Base-by-base conservation (phyloP, 1,284 basidiomycete species). In the Moesziomyces sp. region DNA sequence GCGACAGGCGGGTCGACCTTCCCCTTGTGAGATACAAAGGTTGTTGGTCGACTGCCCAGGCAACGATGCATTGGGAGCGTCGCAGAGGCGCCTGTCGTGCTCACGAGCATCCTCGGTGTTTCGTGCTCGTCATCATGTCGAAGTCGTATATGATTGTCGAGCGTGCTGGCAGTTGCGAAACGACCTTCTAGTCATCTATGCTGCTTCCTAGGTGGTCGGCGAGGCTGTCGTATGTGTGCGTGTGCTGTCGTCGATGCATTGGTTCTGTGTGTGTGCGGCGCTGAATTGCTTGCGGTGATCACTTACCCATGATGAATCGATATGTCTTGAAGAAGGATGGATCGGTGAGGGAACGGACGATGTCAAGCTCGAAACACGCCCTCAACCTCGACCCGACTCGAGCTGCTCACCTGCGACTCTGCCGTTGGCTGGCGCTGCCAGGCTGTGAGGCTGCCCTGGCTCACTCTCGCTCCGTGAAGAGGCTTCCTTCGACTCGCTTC, bases 271-370 rank as follows among this genome's bases (percentile, higher is more conserved):
- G 55, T 47, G 54, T 56, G 60, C 52, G 55, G 44, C 35, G 43
- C 42, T 50, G 51, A 44, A 47, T 65, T 30, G 62, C 40, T 72
- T 56, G 44, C 46, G 63, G 49, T 66, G 69, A 56, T 53, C 52
- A 72, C 69, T 72, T 72, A 72, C 69, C 69, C 69, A 72, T 72
- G 69, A 72, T 72, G 62, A 66, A 66, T 72, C 63, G 69, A 72
- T 72, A 72, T 72, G 69, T 72, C 69, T 72, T 72, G 69, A 72
- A 62, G 69, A 66, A 72, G 69, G 69, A 72, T 72, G 69, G 69
- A 72, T 56, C 69, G 45, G 55, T 58, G 69, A 62, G 52, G 46
- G 69, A 72, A 72, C 59, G 63, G 62, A 60, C 52, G 63, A 72
- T 66, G 69, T 66, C 62, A 46, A 72, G 62, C 69, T 66, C 44